These are phyloP conservation scores for Apocynum venetum DNA, from an alignment of 257 asterid species.

Conservation along the genomic window DNA sequence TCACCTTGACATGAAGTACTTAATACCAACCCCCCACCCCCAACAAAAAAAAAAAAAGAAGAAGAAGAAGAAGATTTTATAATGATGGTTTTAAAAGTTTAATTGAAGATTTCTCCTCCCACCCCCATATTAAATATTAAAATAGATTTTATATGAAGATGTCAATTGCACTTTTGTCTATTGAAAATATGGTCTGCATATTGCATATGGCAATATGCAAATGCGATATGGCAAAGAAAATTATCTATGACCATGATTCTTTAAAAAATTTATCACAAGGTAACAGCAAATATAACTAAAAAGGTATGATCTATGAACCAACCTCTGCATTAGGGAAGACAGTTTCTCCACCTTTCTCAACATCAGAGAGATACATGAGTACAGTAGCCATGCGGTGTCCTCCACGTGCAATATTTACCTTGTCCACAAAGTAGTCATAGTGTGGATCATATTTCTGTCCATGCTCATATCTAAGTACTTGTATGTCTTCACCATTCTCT, in stretches of 20 bases:
- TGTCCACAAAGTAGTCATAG: slow-evolving; percentile 73
- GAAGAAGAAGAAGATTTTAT: neutral
- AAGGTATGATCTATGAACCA: too few relatives aligned
- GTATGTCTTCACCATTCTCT: slow-evolving; percentile 97
- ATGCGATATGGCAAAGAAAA: neutral
- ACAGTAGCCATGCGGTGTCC: slow-evolving; percentile 95
- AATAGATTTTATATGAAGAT: neutral
- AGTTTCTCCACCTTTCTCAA: slow-evolving; percentile 94
- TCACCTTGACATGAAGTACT: neutral
- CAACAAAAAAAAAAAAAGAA: neutral
- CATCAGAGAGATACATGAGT: slow-evolving; percentile 88
- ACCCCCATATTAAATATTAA: neutral
- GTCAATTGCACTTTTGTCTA: neutral
- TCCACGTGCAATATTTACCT: slow-evolving; percentile 80
- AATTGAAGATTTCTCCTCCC: neutral
- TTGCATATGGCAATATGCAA: neutral
- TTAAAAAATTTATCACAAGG: too few relatives aligned
- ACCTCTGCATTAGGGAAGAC: slow-evolving; percentile 96
- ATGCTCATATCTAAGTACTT: slow-evolving; percentile 81
- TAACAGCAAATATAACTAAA: neutral
- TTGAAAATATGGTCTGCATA: neutral
- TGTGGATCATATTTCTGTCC: slow-evolving; percentile 97
- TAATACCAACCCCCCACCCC: neutral
- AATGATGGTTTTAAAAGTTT: neutral
- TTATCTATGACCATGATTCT: neutral